Conservation (phyloP, 2,329 filamentous ascomycete species). For the Niveomyces coronatus region DNA sequence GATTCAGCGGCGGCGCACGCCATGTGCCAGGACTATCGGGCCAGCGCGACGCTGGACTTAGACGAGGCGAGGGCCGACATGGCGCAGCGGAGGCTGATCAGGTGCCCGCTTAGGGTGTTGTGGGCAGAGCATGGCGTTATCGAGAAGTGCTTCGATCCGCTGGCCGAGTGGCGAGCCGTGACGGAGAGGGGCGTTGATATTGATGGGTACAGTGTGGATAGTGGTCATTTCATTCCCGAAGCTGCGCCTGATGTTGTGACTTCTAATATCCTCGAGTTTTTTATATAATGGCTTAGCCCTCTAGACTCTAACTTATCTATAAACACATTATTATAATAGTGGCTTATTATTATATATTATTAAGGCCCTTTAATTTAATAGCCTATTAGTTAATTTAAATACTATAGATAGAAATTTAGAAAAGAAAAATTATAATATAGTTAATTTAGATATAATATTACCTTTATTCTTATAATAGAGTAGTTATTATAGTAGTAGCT, state of each 20-base stretch:
- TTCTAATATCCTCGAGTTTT: slow-evolving; percentile 3
- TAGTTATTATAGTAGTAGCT: too few species aligned
- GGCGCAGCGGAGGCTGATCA: slow-evolving; percentile 27
- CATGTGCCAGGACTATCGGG: slow-evolving; percentile 46
- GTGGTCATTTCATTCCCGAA: slow-evolving; percentile 35
- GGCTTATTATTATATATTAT: too few species aligned
- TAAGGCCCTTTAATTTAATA: too few species aligned
- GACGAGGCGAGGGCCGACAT: slow-evolving; percentile 33
- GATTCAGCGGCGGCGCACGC: slow-evolving; percentile 33
- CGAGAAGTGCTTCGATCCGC: slow-evolving; percentile 31
- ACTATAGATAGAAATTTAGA: too few species aligned
- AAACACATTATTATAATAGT: too few species aligned
- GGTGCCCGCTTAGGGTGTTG: slow-evolving; percentile 31
- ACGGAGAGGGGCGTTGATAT: slow-evolving; percentile 18
- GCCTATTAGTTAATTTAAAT: too few species aligned
- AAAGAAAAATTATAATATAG: too few species aligned
- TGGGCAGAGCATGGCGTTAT: slow-evolving; percentile 34
- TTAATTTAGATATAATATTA: too few species aligned
- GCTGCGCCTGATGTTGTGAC: slow-evolving; percentile 27
- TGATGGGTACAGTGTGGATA: slow-evolving; percentile 26
- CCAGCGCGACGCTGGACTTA: slow-evolving; percentile 35
- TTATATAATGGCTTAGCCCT: too few species aligned
- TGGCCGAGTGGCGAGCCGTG: slow-evolving; percentile 35
- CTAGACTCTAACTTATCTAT: too few species aligned
- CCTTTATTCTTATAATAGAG: too few species aligned